Conservation (phyloP, 2,329 filamentous ascomycete species). For the Penicillium vulpinum region DNA sequence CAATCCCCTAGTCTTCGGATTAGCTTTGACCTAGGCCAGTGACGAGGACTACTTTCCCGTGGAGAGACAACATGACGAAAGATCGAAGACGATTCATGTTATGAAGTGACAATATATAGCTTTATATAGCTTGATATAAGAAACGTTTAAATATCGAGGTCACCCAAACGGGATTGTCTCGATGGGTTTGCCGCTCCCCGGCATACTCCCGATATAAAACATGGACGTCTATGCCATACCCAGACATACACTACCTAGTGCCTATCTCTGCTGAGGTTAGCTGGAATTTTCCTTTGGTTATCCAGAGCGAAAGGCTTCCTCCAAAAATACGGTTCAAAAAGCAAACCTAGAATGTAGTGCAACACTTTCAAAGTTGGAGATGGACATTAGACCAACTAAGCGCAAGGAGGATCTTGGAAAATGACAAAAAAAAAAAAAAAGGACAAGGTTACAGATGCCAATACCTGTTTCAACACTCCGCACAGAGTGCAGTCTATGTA, state of each 20-base stretch:
- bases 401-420: neutral
- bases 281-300: neutral
- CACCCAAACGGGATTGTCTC: neutral
- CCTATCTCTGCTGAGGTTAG: neutral
- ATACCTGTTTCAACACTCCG: too few species aligned
- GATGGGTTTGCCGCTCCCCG: neutral
- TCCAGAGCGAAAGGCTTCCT: neutral
- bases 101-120: neutral
- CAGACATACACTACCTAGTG: too few species aligned
- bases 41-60: slow-evolving; percentile 26
- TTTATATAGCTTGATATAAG: neutral
- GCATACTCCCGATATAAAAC: neutral
- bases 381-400: neutral
- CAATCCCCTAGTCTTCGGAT: slow-evolving; percentile 51
- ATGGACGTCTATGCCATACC: too few species aligned
- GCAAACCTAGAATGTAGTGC: neutral
- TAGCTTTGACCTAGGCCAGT: slow-evolving; percentile 40
- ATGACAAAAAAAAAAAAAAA: too few species aligned
- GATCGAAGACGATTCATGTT: neutral
- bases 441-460: too few species aligned
- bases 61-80: neutral
- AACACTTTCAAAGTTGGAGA: neutral
- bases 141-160: neutral
- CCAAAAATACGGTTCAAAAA: too few species aligned
- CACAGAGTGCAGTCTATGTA: too few species aligned